Base-by-base conservation (phyloP, 805 yeast genomes). In the Teunomyces panamensis region DNA sequence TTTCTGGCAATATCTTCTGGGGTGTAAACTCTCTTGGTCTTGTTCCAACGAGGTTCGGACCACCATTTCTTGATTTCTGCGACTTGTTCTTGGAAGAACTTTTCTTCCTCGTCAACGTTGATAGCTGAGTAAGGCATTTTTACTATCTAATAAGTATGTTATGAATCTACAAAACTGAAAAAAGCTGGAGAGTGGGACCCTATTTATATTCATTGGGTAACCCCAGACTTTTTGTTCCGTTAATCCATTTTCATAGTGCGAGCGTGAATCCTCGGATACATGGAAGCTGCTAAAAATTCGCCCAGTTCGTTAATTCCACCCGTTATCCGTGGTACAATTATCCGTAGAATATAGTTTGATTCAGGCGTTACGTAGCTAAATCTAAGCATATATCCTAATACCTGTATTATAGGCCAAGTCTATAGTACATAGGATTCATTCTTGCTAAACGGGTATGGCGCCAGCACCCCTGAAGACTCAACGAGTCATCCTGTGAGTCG, bases 11-110 rank as follows among this genome's bases (percentile, higher is more conserved):
- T 89, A 59, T 89, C 96, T 65, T 84, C 89, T 30, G 97, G 86
- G 39, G 88, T 67, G 74, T 92, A 92, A 63, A 85, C 85, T 65
- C 99, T 84, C 73, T 85, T 89, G 57, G 96, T 87, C 59, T 84
- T 80, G 49, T 69, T 73, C 97, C 97, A 92, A 67, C 98, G 87
- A 53, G 97, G 95, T 64, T 85, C 80, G 7, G 87, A 62, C 98
- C 98, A 92, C 98, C 98, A 92, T 62, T 81, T 63, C 54, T 85
- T 81, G 62, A 92, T 83, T 34, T 82, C 87, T 32, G 78, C 75
- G 49, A 89, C 85, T 63, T 89, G 90, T 39, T 74, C 67, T 60
- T 84, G 81, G 79, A 74, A 87, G 59, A 69, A 73, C 50, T 65
- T 67, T 62, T 87, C 88, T 69, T 87, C 94, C 54, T 75, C 74